These are phyloP conservation scores for Tolypocladium ovalisporum DNA, from an alignment of 2,329 filamentous ascomycete genomes.

Conservation along the genomic window DNA sequence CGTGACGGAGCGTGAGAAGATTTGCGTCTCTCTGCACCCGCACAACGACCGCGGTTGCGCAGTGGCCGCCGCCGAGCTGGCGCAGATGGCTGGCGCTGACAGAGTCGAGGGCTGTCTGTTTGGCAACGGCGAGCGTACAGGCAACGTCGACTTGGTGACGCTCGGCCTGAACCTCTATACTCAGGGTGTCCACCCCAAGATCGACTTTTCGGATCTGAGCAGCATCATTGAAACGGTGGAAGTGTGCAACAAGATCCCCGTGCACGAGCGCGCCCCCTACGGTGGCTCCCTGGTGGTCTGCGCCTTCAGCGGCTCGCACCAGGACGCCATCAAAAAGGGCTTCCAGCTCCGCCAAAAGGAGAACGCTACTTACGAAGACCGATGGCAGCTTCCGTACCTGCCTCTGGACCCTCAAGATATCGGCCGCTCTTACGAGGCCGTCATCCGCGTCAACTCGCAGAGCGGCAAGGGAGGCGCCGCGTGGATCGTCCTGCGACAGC, in stretches of 20 bases:
- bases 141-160: constrained; percentile 91
- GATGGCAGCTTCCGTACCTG: constrained; percentile 83
- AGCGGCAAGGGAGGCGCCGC: constrained; percentile 89
- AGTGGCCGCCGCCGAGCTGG: constrained; percentile 80
- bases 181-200: constrained; percentile 71
- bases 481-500: constrained; percentile 83
- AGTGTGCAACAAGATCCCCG: constrained; percentile 86
- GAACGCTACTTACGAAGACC: constrained; percentile 48
- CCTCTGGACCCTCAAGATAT: constrained; percentile 90
- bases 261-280: constrained; percentile 83
- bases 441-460: constrained; percentile 96
- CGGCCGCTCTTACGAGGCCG: constrained; percentile 91
- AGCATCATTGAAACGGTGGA: constrained; percentile 82
- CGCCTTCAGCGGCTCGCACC: constrained; percentile 84
- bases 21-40: constrained; percentile 81
- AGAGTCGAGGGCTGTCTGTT: constrained; percentile 85
- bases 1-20: constrained; percentile 74
- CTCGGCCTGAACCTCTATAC: constrained; percentile 91
- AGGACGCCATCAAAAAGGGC: constrained; percentile 93
- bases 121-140: constrained; percentile 89
- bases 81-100: constrained; percentile 93
- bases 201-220: constrained; percentile 88
- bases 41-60: constrained; percentile 93
- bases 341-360: constrained; percentile 60
- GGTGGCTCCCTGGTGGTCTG: constrained; percentile 85